Base-by-base conservation (phyloP, 768 basidiomycete species). In the Gyrodon lividus region DNA sequence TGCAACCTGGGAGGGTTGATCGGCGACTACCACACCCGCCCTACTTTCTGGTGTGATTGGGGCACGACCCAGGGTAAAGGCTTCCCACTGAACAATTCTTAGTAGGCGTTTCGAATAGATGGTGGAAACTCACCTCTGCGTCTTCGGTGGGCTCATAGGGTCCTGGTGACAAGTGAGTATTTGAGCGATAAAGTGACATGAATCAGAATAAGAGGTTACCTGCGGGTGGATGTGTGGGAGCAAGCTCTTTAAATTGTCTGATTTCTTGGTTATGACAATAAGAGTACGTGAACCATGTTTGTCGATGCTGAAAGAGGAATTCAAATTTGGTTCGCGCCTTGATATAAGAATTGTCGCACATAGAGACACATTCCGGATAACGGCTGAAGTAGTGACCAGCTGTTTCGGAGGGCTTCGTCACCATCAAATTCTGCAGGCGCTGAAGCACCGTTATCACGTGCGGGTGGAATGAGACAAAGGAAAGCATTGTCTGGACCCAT, bases 281-380 rank as follows among this genome's bases (percentile, higher is more conserved):
- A 43, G 92, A 86, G 72, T 98, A 98, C 33, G 94, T 98, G 75
- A 98, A 98, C 94, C 94, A 97, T 34, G 86, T 83, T 75, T 92
- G 89, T 59, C 83, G 83, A 66, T 87, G 84, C 87, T 92, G 73
- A 56, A 48, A 59, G 52, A 63, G 43, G 41, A 52, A 56, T 66
- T 72, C 59, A 68, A 70, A 67, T 68, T 60, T 47, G 56, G 56
- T 61, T 48, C 47, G 39, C 38, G 50, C 43, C 35, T 51, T n/a
- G 63, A 58, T 64, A 65, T 64, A 61, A n/a, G n/a, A n/a, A 60
- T 53, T 60, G 57, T 77, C 87, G 66, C 74, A 92, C 91, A 72
- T 92, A 93, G 70, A 94, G 81, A 70, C 92, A 94, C 51, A 78
- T 82, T 59, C 86, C 91, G 50, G 83, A 74, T 50, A 94, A 77